Base-by-base conservation (phyloP, 352 stramenopile species). In the Peronospora destructor region DNA sequence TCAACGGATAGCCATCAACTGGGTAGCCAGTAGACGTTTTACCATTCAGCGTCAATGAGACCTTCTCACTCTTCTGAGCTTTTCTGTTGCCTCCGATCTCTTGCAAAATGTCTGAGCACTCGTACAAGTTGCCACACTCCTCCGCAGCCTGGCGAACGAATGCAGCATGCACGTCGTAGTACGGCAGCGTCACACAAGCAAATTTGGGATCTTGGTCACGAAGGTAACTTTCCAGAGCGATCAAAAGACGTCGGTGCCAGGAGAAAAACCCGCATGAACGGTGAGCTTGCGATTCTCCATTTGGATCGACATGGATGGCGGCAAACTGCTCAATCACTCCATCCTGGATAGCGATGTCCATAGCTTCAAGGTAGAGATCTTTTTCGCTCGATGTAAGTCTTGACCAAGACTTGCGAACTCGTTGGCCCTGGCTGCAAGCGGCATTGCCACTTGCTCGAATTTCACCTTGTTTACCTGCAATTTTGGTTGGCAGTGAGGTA, bases 151-250 rank as follows among this genome's bases (percentile, higher is more conserved):
- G 49, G 2, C 66, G 57, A 30, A 65, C 68, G 55, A 80, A 83
- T 11, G 68, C 71, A 37, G 68, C 72, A 47, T 80, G 68, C 17
- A 83, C 61, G 50, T 86, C 75, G 45, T 74, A 21, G 66, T 78
- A 86, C 36, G 75, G 75, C 11, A 86, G 33, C 13, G 73, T 84
- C 9, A 86, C 29, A 41, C 75, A 84, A 23, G 62, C 66, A 35
- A 63, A 86, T 51, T 73, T 67, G 10, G 56, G 29, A 38, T 54
- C 58, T 36, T 80, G 54, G 29, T 64, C 60, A 6, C 72, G 72
- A 44, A 86, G 49, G 30, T 77, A 78, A 21, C 59, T 68, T 45
- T 86, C 75, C 34, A 71, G 73, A 11, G 59, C 75, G 21, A 84
- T 48, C 23, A 21, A 86, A 59, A 81, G 59, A 33, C 64, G 65